Conservation (phyloP, 192 early-diverging fungal genomes). For the Coemansia asiatica region DNA sequence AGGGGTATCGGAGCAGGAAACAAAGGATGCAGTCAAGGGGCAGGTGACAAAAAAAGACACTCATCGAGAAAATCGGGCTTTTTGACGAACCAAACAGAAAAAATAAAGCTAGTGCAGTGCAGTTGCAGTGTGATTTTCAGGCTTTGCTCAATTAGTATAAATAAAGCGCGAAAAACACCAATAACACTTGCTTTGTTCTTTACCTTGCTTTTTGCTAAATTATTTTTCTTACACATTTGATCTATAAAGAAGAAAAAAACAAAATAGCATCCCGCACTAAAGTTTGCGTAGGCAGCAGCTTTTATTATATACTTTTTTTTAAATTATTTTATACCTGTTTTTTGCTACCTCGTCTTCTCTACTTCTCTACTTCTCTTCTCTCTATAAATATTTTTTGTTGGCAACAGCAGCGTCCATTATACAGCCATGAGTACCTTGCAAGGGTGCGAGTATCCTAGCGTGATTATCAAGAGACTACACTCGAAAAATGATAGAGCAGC, state of each 20-base stretch:
- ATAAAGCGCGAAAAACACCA: background rate
- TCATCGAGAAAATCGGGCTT: background rate
- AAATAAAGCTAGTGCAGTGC: background rate
- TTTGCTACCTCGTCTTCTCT: too few species aligned
- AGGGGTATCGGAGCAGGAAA: background rate
- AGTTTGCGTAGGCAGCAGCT: background rate
- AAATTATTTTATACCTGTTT: background rate
- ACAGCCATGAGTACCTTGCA: background rate
- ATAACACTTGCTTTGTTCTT: background rate
- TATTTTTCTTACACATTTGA: too few species aligned
- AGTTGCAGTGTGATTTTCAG: background rate
- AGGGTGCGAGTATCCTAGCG: background rate
- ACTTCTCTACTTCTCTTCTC: too few species aligned
- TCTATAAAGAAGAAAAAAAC: too few species aligned
- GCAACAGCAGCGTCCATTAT: background rate
- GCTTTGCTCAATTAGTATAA: background rate
- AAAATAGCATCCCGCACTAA: too few species aligned
- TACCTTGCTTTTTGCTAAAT: background rate
- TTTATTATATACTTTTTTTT: background rate
- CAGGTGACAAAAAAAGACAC: background rate
- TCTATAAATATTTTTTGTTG: background rate
- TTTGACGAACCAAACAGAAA: background rate
- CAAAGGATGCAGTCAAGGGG: background rate
- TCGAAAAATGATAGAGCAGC: background rate
- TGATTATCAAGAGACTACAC: slow-evolving; percentile 4